Evolutionary conservation across 495 filamentous ascomycete species (phyloP).

Genomic region (Talaromyces trachyspermus): DNA sequence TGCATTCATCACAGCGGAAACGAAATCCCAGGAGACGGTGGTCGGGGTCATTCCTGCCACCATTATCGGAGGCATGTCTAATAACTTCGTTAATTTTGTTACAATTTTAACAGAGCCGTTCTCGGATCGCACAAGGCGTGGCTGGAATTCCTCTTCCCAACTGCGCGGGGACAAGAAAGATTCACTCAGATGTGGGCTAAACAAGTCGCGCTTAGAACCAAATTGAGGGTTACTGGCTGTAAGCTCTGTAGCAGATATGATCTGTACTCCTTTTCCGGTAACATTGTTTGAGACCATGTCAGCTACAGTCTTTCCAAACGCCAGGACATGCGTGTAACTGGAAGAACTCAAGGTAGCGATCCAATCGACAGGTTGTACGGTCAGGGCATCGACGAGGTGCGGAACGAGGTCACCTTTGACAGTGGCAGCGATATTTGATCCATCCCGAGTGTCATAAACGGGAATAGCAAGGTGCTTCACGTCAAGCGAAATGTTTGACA

Average conservation of each 20-base stretch:
- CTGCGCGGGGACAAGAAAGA: neutral
- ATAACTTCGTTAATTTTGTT: slow-evolving; percentile 92
- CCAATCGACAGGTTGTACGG: neutral
- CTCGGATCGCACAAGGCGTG: slow-evolving; percentile 78
- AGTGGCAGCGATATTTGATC: neutral
- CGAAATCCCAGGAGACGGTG: slow-evolving; percentile 92
- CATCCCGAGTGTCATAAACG: neutral
- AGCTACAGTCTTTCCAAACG: neutral
- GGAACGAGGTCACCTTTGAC: neutral
- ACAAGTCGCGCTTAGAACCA: neutral
- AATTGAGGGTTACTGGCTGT: neutral
- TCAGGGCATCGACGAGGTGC: neutral
- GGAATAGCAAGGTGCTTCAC: neutral
- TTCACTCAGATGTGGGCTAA: neutral
- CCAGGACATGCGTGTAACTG: neutral
- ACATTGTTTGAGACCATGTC: neutral
- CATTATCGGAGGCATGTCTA: slow-evolving; percentile 85
- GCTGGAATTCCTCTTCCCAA: slow-evolving; percentile 94
- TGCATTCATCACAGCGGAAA: slow-evolving; percentile 91
- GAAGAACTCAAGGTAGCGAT: neutral
- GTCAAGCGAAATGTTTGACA: slow-evolving; percentile 70
- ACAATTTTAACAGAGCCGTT: slow-evolving; percentile 84
- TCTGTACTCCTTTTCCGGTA: neutral
- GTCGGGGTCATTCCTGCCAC: slow-evolving; percentile 95
- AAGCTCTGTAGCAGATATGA: neutral